phyloP scores from a whole-genome alignment of 495 filamentous ascomycete genomes.

The Hypoxylon lienhwacheense region DNA sequence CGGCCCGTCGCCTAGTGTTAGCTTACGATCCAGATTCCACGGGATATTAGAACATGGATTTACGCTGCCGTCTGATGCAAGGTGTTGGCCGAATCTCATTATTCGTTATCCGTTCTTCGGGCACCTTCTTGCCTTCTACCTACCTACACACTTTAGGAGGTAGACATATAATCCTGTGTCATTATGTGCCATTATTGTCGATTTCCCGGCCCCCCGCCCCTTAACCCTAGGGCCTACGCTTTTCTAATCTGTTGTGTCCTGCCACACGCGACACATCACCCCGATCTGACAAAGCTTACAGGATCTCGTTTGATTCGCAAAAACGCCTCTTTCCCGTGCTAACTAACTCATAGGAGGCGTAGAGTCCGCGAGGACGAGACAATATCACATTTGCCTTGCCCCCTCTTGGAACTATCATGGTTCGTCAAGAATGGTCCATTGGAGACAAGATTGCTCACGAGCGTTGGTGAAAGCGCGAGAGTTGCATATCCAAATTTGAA shows the following conservation, averaged over 20 bases:
- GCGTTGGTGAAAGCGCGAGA: slow-evolving; percentile 15
- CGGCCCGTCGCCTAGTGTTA: slow-evolving; percentile 18
- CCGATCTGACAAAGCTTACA: slow-evolving; percentile 34
- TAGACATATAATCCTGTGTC: too few species aligned
- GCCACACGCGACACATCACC: slow-evolving; percentile 17
- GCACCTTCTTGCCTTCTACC: neutral
- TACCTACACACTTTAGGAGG: too few species aligned
- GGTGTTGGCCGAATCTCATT: slow-evolving; percentile 12
- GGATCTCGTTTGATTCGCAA: slow-evolving; percentile 6
- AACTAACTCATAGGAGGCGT: neutral
- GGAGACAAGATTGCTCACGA: neutral
- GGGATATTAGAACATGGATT: too few species aligned
- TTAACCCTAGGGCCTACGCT: neutral
- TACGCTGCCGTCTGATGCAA: slow-evolving; percentile 13
- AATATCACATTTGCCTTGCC: slow-evolving; percentile 28
- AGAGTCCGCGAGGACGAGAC: slow-evolving; percentile 8
- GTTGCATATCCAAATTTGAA: slow-evolving; percentile 23
- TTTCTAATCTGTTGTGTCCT: too few species aligned
- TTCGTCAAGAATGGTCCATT: slow-evolving; percentile 3
- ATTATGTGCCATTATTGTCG: slow-evolving; percentile 10
- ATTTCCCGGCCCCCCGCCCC: slow-evolving; percentile 5
- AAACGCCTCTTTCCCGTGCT: slow-evolving; percentile 5
- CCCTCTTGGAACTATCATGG: neutral
- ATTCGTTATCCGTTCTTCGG: neutral
- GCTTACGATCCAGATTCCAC: too few species aligned